Evolutionary conservation across 208 protist species (phyloP).

Genomic region (Acanthamoeba healyi): DNA sequence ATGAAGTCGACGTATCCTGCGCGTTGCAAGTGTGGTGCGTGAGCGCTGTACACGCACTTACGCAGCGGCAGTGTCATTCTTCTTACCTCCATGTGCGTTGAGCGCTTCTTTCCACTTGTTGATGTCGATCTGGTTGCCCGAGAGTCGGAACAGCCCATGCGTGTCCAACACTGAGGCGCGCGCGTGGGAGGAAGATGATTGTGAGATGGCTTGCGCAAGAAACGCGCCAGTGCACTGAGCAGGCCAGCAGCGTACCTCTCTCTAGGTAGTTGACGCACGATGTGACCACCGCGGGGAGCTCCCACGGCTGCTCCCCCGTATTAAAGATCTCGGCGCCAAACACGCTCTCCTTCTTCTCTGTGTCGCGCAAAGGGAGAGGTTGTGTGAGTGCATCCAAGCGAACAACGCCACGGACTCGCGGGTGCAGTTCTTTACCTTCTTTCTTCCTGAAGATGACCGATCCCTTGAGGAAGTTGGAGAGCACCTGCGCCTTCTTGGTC

Average conservation of each 20-base stretch:
- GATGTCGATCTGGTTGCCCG: not conserved
- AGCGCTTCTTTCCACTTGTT: not conserved
- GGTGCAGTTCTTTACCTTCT: too few relatives aligned
- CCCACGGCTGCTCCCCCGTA: not conserved
- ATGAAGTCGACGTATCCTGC: not conserved
- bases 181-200: too few relatives aligned
- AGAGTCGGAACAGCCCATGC: not conserved
- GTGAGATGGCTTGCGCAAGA: too few relatives aligned
- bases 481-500: not conserved
- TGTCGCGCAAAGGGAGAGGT: too few relatives aligned
- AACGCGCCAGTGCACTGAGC: too few relatives aligned
- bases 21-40: too few relatives aligned
- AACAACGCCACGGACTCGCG: too few relatives aligned
- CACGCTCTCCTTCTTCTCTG: not conserved
- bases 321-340: not conserved
- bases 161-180: constrained; percentile 7
- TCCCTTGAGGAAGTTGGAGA: constrained; percentile 6
- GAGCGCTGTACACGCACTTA: too few relatives aligned
- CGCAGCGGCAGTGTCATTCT: too few relatives aligned
- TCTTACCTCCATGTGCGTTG: not conserved
- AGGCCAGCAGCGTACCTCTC: not conserved
- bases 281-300: not conserved
- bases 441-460: not conserved
- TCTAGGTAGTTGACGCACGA: not conserved
- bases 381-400: too few relatives aligned